phyloP scores from a whole-genome alignment of 1,284 basidiomycete genomes.

The Malassezia brasiliensis region DNA sequence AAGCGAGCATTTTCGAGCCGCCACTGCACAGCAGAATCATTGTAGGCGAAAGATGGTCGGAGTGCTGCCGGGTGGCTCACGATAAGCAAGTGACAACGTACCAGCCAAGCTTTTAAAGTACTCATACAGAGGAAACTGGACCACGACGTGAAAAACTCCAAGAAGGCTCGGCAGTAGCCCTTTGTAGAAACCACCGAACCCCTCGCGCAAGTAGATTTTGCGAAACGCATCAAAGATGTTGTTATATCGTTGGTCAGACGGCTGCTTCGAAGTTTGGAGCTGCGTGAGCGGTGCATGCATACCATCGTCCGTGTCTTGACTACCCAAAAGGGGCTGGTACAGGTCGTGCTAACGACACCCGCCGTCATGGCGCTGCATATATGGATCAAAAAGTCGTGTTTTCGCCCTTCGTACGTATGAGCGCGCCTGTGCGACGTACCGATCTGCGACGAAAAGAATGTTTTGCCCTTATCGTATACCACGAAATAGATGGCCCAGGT shows the following conservation, averaged over 20 bases:
- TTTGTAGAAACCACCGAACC: constrained; percentile 40
- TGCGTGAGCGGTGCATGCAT: constrained; percentile 20
- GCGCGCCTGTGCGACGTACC: neutral
- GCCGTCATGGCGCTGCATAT: constrained; percentile 44
- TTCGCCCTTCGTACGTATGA: constrained; percentile 2
- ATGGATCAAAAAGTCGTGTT: constrained; percentile 34
- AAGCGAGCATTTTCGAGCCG: constrained; percentile 46
- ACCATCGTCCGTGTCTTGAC: constrained; percentile 46
- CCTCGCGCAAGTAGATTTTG: constrained; percentile 36
- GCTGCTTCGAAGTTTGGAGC: constrained; percentile 23
- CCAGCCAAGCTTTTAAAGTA: constrained; percentile 28
- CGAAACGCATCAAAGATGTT: constrained; percentile 43
- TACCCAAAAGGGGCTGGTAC: constrained; percentile 45
- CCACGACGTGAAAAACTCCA: constrained; percentile 42
- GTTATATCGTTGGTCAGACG: constrained; percentile 21
- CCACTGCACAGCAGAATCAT: constrained; percentile 38
- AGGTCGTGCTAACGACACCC: constrained; percentile 36
- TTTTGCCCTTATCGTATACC: constrained; percentile 40
- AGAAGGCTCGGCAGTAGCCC: constrained; percentile 39
- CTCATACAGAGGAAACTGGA: constrained; percentile 47
- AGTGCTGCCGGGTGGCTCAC: neutral
- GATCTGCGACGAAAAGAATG: constrained; percentile 3
- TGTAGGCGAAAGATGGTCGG: constrained; percentile 18
- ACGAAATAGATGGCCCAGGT: constrained; percentile 48
- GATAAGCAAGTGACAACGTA: neutral